These are phyloP conservation scores for Funneliformis geosporum DNA, from an alignment of 192 early-diverging fungal genomes.

Conservation along the genomic window DNA sequence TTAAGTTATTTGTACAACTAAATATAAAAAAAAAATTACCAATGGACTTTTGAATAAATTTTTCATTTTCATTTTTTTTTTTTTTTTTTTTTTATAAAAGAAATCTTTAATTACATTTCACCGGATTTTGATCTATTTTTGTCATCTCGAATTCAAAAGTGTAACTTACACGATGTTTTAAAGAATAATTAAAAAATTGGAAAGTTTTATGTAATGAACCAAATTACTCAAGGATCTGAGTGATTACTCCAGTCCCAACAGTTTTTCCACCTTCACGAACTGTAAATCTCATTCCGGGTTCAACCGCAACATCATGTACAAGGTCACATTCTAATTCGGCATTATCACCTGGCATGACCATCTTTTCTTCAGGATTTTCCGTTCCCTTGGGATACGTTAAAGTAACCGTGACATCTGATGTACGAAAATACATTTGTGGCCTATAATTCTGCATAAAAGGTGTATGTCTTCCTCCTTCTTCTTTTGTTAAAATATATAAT, in stretches of 20 bases:
- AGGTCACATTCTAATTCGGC: slow-evolving; percentile 87
- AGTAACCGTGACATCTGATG: slow-evolving; percentile 91
- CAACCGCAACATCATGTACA: slow-evolving; percentile 78
- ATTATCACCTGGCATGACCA: slow-evolving; percentile 99
- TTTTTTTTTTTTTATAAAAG: no score
- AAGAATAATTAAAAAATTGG: no score
- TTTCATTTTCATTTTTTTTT: no score
- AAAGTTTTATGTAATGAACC: no score
- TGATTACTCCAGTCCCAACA: slow-evolving; percentile 91
- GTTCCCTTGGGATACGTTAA: slow-evolving; percentile 75
- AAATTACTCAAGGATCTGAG: slow-evolving; percentile 70
- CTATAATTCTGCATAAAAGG: slow-evolving; percentile 97
- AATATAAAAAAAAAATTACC: no score
- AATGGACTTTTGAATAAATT: no score
- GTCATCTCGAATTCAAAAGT: no score
- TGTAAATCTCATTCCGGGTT: slow-evolving; percentile 95
- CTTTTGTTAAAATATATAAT: slow-evolving; percentile 94
- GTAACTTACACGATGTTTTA: no score
- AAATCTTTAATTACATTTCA: no score
- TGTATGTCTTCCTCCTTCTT: slow-evolving; percentile 98
- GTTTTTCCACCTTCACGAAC: slow-evolving; percentile 97
- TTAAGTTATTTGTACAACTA: no score
- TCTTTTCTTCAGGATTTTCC: slow-evolving; percentile 88
- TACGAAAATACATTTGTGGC: slow-evolving; percentile 93
- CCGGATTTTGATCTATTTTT: no score